A percentile compares a stretch with the other conserved stretches of the same genome.
These are phyloP conservation scores for Lignosus rhinocerotis DNA, from an alignment of 1,284 basidiomycete species.

Conservation along the genomic window DNA sequence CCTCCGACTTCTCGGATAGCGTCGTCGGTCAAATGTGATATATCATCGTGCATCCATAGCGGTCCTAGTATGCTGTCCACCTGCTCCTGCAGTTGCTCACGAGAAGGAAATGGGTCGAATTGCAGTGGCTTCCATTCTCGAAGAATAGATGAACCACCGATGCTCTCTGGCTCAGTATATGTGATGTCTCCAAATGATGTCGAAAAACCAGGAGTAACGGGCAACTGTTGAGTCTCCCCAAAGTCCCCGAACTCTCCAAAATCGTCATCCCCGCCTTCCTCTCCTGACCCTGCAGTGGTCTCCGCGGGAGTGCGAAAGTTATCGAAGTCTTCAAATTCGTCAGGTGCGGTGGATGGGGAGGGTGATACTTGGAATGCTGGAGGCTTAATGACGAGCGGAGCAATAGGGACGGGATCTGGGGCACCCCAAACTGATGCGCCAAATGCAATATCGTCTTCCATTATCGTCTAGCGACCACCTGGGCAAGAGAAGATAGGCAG, in stretches of 20 bases:
- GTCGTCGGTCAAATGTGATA: conserved; percentile 63
- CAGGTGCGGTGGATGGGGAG: conserved; percentile 39
- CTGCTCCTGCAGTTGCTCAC: conserved; percentile 56
- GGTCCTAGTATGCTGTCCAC: conserved; percentile 68
- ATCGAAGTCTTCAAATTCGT: conserved; percentile 65
- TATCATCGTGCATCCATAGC: conserved; percentile 55
- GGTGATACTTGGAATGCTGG: conserved; percentile 26
- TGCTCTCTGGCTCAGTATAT: conserved; percentile 25
- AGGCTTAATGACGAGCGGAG: conserved; percentile 30
- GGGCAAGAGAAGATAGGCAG: neutral
- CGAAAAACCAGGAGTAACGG: conserved; percentile 17
- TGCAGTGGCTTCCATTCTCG: conserved; percentile 60
- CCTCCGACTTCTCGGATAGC: conserved; percentile 80
- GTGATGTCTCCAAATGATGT: conserved; percentile 39
- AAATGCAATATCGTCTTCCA: conserved; percentile 74
- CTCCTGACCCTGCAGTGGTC: conserved; percentile 37
- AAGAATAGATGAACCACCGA: conserved; percentile 45
- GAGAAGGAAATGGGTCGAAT: conserved; percentile 64
- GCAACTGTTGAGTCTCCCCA: conserved; percentile 58
- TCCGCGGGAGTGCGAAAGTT: conserved; percentile 65
- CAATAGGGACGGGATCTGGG: conserved; percentile 33
- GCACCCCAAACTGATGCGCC: conserved; percentile 73
- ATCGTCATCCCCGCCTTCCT: conserved; percentile 58
- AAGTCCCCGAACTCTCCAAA: conserved; percentile 89
- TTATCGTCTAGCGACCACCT: conserved; percentile 24